Evolutionary conservation across 2,329 filamentous ascomycete species (phyloP), one percentile per base, ranked within the genome.

Genomic region (Aspergillus alliaceus): DNA sequence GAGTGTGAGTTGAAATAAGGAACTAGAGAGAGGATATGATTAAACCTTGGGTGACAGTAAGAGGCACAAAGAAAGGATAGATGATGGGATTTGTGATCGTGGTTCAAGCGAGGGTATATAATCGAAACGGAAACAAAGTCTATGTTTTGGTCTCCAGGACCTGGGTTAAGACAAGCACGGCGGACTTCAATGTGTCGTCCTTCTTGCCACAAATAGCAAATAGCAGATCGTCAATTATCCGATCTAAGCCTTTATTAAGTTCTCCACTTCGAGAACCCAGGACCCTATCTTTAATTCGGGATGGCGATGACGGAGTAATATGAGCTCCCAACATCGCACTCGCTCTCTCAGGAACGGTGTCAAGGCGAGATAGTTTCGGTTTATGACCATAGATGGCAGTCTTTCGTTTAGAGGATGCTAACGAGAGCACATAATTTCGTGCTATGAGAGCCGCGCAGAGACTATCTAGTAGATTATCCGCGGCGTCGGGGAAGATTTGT

Each of bases 381-480:
- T 59, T 57, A 54, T 65, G 44, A 9, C 54, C 54, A 57, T 64
- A 47, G 53, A 49, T 35, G 61, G 61, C 55, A 53, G 59, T 66
- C 57, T 61, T 56, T 15, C 70, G 67, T 24, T 70, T 64, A 6
- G 56, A 57, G 0, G 61, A 60, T n/a, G 68, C 64, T 47, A 75
- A 57, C 2, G 73, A 71, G 25, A 69, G 57, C 11, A 76, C 62
- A 53, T 76, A 74, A 53, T 75, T 75, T 34, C 68, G 69, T 9
- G 74, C 74, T 42, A 76, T 69, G 22, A 76, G 57, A 14, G 67
- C 66, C 14, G 74, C 72, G 48, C 74, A 76, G 24, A 76, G 70
- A 35, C 66, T 66, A 54, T 73, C 74, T 12, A 76, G 65, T 2
- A 73, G 57, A 37, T 67, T 69, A 25, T 75, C 72, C 7, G 67